Conservation (phyloP, 1,284 basidiomycete genomes). For the Malassezia yamatoensis region DNA sequence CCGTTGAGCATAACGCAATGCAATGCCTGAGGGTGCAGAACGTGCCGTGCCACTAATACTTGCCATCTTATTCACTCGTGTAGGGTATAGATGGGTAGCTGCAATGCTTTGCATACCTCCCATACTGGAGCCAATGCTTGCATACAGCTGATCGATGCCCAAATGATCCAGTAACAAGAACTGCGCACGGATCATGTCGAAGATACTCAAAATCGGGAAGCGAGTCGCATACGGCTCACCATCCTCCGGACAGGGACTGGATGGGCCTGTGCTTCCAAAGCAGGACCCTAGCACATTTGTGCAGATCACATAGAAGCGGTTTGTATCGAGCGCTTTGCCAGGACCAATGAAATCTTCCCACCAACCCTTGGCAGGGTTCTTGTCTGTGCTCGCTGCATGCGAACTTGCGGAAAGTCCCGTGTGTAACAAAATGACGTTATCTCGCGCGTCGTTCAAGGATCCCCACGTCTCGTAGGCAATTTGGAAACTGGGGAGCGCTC, state of each 20-base stretch:
- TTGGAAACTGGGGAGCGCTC: conserved; percentile 62
- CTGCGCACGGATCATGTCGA: conserved; percentile 91
- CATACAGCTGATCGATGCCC: conserved; percentile 74
- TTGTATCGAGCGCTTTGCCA: conserved; percentile 75
- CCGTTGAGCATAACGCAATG: conserved; percentile 88
- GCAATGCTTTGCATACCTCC: conserved; percentile 95
- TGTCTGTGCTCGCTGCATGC: conserved; percentile 74
- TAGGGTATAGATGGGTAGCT: conserved; percentile 83
- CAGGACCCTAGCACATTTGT: conserved; percentile 96
- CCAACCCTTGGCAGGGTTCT: conserved; percentile 80
- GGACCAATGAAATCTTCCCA: conserved; percentile 98
- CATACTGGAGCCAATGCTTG: conserved; percentile 87
- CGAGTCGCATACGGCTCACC: conserved; percentile 66
- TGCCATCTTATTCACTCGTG: conserved; percentile 75
- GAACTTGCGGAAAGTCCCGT: conserved; percentile 91
- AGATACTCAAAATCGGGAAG: conserved; percentile 83
- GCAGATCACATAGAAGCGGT: conserved; percentile 86
- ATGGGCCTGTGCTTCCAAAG: conserved; percentile 91
- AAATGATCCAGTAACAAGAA: conserved; percentile 75
- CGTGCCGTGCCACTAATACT: conserved; percentile 89
- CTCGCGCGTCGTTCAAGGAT: conserved; percentile 61
- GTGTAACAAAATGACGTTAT: conserved; percentile 92
- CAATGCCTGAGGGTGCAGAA: conserved; percentile 79
- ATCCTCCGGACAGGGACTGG: conserved; percentile 60
- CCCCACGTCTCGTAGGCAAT: conserved; percentile 99